Evolutionary conservation across 2,329 filamentous ascomycete genomes (phyloP).

Genomic region (Ceratocystis lukuohia): DNA sequence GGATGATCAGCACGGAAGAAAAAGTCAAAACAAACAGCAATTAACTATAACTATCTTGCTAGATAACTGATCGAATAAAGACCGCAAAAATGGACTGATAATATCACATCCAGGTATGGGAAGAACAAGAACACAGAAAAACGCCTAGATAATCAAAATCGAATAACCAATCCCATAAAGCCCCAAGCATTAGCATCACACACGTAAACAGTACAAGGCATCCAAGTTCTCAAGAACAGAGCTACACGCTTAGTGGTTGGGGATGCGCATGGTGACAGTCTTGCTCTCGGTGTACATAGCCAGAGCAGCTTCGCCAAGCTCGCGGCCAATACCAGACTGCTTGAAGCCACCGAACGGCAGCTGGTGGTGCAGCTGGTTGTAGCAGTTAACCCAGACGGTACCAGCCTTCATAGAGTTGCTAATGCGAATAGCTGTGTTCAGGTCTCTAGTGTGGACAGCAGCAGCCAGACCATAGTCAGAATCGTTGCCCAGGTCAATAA

Average conservation of each 20-base stretch:
- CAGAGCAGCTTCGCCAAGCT: slow-evolving; percentile 20
- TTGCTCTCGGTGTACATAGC: slow-evolving; percentile 22
- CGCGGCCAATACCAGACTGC: slow-evolving; percentile 21
- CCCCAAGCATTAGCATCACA: slow-evolving; percentile 9
- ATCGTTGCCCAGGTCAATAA: slow-evolving; percentile 28
- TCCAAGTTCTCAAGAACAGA: background rate
- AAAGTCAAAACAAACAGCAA: background rate
- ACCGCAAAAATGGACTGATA: background rate
- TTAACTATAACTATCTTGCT: background rate
- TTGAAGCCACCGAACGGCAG: slow-evolving; percentile 23
- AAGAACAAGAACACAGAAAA: slow-evolving; percentile 8
- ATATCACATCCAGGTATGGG: background rate
- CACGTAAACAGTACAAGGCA: slow-evolving; percentile 4
- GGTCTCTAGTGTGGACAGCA: slow-evolving; percentile 43
- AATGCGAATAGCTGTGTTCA: slow-evolving; percentile 33
- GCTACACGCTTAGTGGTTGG: background rate
- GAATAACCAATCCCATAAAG: slow-evolving; percentile 4
- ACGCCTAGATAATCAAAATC: slow-evolving; percentile 2
- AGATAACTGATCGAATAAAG: slow-evolving; percentile 8
- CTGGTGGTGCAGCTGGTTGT: slow-evolving; percentile 26
- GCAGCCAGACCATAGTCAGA: slow-evolving; percentile 43
- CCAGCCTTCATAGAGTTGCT: slow-evolving; percentile 44
- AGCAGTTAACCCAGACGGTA: slow-evolving; percentile 45
- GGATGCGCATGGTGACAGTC: slow-evolving; percentile 21
- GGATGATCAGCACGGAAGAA: background rate